These are phyloP conservation scores for Parathielavia hyrcaniae DNA, from an alignment of 495 filamentous ascomycete genomes.

Conservation along the genomic window DNA sequence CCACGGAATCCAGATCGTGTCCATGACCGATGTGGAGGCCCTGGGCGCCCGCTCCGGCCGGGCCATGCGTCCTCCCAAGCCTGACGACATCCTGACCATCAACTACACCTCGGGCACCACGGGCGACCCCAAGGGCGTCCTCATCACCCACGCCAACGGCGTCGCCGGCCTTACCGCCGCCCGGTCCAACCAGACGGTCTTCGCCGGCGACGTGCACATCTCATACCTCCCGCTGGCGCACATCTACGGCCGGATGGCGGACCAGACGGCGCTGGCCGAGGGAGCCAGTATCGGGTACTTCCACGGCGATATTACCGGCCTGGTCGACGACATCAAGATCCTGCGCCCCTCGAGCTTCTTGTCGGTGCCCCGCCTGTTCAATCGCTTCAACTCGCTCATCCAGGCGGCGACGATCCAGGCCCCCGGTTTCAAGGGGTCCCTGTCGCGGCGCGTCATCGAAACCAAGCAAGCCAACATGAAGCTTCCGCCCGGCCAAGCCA, in stretches of 20 bases:
- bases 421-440: constrained; percentile 70
- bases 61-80: constrained; percentile 60
- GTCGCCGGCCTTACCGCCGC: constrained; percentile 62
- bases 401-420: constrained; percentile 70
- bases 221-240: constrained; percentile 95
- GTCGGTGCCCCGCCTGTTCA: constrained; percentile 88
- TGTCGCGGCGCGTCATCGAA: constrained; percentile 72
- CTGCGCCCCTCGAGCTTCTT: constrained; percentile 76
- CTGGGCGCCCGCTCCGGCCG: constrained; percentile 63
- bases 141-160: constrained; percentile 76
- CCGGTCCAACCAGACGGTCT: constrained; percentile 46
- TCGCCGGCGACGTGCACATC: constrained; percentile 53
- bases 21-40: constrained; percentile 67
- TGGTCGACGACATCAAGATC: constrained; percentile 87
- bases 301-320: constrained; percentile 80
- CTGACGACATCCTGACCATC: constrained; percentile 80
- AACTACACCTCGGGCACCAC: constrained; percentile 98
- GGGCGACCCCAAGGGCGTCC: constrained; percentile 87
- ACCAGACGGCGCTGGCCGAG: constrained; percentile 66
- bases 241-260: constrained; percentile 80
- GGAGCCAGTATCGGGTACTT: constrained; percentile 85
- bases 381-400: constrained; percentile 79
- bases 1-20: constrained; percentile 68
- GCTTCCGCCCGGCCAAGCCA: constrained; percentile 59
- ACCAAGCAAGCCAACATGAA: constrained; percentile 75